Evolutionary conservation across 305 asterid genomes (phyloP), one percentile per base, ranked within the genome.

Genomic region (Fraxinus nigra): DNA sequence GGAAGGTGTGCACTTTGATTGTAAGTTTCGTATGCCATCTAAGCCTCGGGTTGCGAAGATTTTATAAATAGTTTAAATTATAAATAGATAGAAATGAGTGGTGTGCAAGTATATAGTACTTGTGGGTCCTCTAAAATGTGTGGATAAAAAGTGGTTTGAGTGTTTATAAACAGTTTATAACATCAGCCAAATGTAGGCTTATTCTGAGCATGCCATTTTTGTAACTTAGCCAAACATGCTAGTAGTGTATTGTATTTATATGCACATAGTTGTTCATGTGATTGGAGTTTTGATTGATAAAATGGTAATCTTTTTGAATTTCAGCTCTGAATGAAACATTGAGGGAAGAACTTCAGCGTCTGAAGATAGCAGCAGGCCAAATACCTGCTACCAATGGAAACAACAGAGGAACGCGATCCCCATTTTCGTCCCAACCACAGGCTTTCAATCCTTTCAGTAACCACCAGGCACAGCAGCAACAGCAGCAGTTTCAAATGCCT

Each of bases 251-350:
- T 32, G 30, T 61, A 22, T 22, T 61, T 61, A 22, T 22, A 9
- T 61, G 37, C 30, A 20, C 69, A 4, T 1, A 26, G 34, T 10
- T 67, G 6, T 67, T 67, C 35, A 3, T 26, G 34, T 24, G 72
- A 24, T 24, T 63, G 72, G 72, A 22, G 33, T 22, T 63, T 54
- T 63, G 33, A 22, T 63, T 7, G 1, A 22, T 63, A 9, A 63
- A 63, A 63, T 26, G 33, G 35, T 28, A 24, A 26, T 72, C 28
- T n/a, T 16, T 2, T 4, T 82, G 70, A 35, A 40, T 76, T 83
- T 48, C 82, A 95, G 99, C 97, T 77, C 84, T 95, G 89, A 95
- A 92, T 51, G 97, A 94, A 32, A 90, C 97, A 26, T 75, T 95
- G 85, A 87, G 90, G 87, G 91, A 90, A 63, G 99, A 95, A 87